A percentile compares a stretch with the other conserved stretches of the same genome.
Conservation (phyloP, 148 eudicot genomes). For the Gaultheria prostrata region DNA sequence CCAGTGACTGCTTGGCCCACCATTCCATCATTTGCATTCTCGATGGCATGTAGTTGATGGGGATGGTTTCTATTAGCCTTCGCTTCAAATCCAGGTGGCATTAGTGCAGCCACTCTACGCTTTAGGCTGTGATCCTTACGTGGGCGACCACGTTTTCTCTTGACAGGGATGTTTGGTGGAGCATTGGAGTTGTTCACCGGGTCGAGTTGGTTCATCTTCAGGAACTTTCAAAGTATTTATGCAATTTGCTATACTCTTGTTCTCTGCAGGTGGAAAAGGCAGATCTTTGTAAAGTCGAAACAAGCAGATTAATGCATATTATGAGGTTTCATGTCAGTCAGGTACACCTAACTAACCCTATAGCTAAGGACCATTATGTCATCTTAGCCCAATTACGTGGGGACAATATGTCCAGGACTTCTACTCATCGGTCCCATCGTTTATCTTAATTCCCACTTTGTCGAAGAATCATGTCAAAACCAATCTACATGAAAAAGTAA, state of each 20-base stretch:
- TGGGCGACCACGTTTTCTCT: slow-evolving; percentile 86
- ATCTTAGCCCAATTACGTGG: not conserved
- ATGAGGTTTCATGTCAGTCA: not conserved
- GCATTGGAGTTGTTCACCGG: slow-evolving; percentile 30
- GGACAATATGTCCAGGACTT: not conserved
- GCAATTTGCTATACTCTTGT: not conserved
- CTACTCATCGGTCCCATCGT: not conserved
- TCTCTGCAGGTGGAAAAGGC: slow-evolving; percentile 4
- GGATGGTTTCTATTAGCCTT: slow-evolving; percentile 12
- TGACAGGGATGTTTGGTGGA: slow-evolving; percentile 29
- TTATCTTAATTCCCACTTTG: not conserved
- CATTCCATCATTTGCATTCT: slow-evolving; percentile 20
- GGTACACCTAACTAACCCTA: not conserved
- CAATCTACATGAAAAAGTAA: not conserved
- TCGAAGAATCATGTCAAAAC: not conserved
- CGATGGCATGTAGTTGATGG: slow-evolving; percentile 19
- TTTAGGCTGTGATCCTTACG: slow-evolving; percentile 59
- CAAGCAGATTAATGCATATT: not conserved
- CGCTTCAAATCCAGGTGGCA: slow-evolving; percentile 31
- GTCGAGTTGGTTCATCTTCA: slow-evolving; percentile 51
- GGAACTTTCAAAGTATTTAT: not conserved
- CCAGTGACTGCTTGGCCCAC: slow-evolving; percentile 54
- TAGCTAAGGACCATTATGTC: not conserved
- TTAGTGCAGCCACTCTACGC: slow-evolving; percentile 19
- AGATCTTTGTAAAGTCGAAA: not conserved